These are phyloP conservation scores for Balamuthia mandrillaris DNA, from an alignment of 208 protist genomes.

Conservation along the genomic window DNA sequence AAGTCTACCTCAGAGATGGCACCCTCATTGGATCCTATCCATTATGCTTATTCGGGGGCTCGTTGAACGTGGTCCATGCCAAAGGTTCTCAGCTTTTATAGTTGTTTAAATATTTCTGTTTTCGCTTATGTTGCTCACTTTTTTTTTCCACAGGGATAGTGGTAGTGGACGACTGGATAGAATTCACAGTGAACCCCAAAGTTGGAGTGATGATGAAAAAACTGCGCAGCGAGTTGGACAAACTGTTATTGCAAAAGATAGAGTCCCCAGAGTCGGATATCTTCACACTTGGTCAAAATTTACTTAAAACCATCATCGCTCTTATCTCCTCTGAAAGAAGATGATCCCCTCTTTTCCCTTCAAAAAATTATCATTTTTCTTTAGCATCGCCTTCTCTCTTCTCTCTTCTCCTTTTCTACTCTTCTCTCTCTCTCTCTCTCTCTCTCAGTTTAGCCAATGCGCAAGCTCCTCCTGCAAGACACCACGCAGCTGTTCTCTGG, in stretches of 20 bases:
- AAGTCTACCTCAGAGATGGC: constrained; percentile 84
- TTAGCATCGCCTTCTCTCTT: too few species aligned
- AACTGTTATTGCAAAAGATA: constrained; percentile 45
- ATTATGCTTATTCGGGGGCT: constrained; percentile 85
- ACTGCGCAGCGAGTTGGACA: constrained; percentile 51
- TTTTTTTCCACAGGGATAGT: background rate
- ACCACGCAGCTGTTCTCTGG: too few species aligned
- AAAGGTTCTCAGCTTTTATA: constrained; percentile 26
- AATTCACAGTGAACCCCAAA: background rate
- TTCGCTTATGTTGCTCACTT: background rate
- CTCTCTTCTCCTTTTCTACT: too few species aligned
- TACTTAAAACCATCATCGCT: background rate
- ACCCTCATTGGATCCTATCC: constrained; percentile 83
- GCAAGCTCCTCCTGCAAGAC: too few species aligned
- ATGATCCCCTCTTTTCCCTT: too few species aligned
- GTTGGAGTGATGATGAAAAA: constrained; percentile 56
- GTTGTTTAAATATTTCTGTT: constrained; percentile 43
- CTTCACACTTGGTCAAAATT: background rate
- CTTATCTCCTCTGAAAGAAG: constrained; percentile 10
- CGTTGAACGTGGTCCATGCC: constrained; percentile 47
- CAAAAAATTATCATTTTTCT: too few species aligned
- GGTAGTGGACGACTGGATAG: background rate
- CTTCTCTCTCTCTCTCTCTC: too few species aligned
- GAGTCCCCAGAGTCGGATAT: background rate
- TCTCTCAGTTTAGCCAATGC: too few species aligned